A percentile compares a stretch with the other conserved stretches of the same genome.
phyloP scores from a whole-genome alignment of 306 rosid species.

The Gastrolobium villosum region DNA sequence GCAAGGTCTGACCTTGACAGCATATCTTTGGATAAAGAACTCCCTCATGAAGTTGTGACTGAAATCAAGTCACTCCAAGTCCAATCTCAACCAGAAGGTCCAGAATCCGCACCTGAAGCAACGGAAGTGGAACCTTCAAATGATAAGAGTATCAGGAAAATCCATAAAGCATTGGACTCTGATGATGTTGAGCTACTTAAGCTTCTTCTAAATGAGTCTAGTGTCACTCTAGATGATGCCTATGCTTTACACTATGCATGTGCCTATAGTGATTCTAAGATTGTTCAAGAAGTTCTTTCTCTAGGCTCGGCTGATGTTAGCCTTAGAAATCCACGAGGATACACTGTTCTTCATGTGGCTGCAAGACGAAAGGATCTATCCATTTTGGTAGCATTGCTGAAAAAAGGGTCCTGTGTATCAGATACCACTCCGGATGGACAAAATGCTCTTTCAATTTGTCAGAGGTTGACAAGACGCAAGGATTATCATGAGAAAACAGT shows the following conservation, averaged over 20 bases:
- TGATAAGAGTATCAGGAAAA: constrained; percentile 68
- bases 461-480: constrained; percentile 83
- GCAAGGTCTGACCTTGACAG: constrained; percentile 75
- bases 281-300: constrained; percentile 78
- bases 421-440: constrained; percentile 77
- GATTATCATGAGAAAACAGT: constrained; percentile 64
- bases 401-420: constrained; percentile 70
- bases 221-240: constrained; percentile 76
- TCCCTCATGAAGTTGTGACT: constrained; percentile 63
- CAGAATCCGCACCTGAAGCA: constrained; percentile 49
- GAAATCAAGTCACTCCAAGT: constrained; percentile 60
- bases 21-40: constrained; percentile 77
- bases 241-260: constrained; percentile 84
- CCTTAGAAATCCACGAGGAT: constrained; percentile 65
- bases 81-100: constrained; percentile 47
- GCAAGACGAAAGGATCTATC: constrained; percentile 90
- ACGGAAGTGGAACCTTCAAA: constrained; percentile 57
- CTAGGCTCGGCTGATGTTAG: constrained; percentile 63
- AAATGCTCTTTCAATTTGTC: constrained; percentile 87
- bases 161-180: constrained; percentile 83
- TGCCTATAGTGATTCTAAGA: constrained; percentile 89
- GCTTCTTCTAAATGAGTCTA: constrained; percentile 78
- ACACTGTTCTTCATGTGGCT: constrained; percentile 84
- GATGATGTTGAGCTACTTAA: constrained; percentile 89
- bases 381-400: constrained; percentile 74